Base-by-base conservation (phyloP, 805 yeast species). In the Metschnikowia matae region DNA sequence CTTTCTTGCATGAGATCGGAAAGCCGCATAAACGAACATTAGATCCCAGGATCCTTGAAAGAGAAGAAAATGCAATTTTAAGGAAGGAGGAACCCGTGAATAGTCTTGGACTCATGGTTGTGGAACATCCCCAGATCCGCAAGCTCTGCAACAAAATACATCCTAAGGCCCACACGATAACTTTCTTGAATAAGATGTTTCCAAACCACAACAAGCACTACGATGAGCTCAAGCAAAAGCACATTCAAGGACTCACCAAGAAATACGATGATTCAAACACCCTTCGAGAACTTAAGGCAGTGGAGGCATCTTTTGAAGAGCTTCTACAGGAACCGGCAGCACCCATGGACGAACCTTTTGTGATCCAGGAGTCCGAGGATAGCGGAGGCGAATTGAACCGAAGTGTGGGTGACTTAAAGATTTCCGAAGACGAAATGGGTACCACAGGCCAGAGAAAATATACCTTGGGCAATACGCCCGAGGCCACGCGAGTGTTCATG, bases 91-190 rank as follows among this genome's bases (percentile, higher is more conserved):
- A 15, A 5, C 20, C 44, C 26, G 29, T 13, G 14, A 39, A 21
- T 17, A 32, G 13, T 21, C 15, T 40, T 8, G 36, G 34, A 14
- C 40, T 44, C 18, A 36, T 29, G 42, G 29, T 44, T 5, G 49
- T 57, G n/a, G 55, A 48, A 17, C 61, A 57, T 17, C 60, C 61
- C 5, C 57, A 57, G 17, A 32, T 57, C 20, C 54, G 56, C 26
- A 51, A 52, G 14, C 40, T 44, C 23, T 53, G 55, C 43, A 13
- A 47, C 48, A 40, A 41, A 6, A 14, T 34, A 32, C 36, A 35
- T 2, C 46, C 56, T 44, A 45, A 46, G 32, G 44, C 42, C 3
- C 52, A 46, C 23, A 55, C 58, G 6, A 42, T 52, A n/a, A 40
- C 36, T 4, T 52, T 52, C 17, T 44, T 57, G 39, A 58, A 58